Evolutionary conservation across 176 grass and related monocot species (phyloP).

Genomic region (Phyllostachys edulis): DNA sequence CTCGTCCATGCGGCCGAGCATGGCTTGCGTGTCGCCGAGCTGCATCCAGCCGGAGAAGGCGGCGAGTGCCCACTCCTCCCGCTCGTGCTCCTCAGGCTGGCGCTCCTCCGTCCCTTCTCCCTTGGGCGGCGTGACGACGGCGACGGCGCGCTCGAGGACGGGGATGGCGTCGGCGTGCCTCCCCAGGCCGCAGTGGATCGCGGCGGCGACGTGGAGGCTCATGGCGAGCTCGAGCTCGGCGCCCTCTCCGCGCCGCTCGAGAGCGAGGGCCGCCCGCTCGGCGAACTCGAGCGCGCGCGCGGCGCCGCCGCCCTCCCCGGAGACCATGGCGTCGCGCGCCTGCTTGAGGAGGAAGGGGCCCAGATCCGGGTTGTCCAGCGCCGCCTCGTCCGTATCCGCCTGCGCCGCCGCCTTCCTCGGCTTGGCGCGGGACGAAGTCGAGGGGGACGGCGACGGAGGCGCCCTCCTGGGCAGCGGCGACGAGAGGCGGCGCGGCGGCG

Average conservation of each 20-base stretch:
- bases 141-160: conserved; percentile 83
- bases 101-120: background rate
- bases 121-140: conserved; percentile 36
- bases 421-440: conserved; percentile 42
- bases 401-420: conserved; percentile 35
- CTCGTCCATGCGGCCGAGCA: conserved; percentile 89
- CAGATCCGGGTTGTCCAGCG: conserved; percentile 99
- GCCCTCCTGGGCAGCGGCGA: conserved; percentile 46
- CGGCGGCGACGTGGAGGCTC: conserved; percentile 95
- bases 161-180: conserved; percentile 80
- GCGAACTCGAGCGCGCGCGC: conserved; percentile 89
- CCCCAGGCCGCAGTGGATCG: conserved; percentile 82
- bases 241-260: conserved; percentile 81
- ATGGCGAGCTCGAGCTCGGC: conserved; percentile 92
- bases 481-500: conserved; percentile 45
- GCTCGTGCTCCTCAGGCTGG: conserved; percentile 11
- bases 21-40: conserved; percentile 94
- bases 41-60: conserved; percentile 99
- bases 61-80: conserved; percentile 69
- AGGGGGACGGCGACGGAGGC: conserved; percentile 51
- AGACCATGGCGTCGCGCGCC: conserved; percentile 82
- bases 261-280: conserved; percentile 67
- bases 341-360: conserved; percentile 95
- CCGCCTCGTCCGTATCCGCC: conserved; percentile 49
- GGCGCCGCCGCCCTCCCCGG: conserved; percentile 68